Conservation (phyloP, 768 basidiomycete species). For the Panaeolus papilionaceus region DNA sequence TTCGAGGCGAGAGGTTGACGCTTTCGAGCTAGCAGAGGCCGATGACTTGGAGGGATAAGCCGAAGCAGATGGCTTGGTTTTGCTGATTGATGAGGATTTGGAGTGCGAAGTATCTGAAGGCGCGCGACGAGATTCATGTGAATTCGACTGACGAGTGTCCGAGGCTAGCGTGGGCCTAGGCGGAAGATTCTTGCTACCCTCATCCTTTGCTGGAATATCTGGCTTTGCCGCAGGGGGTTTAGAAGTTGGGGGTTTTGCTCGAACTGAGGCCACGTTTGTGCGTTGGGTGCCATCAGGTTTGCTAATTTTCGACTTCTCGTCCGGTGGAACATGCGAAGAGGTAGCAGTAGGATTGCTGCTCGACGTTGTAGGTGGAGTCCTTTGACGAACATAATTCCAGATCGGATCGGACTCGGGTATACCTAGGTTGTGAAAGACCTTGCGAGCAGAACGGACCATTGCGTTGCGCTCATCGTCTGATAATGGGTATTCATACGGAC, state of each 20-base stretch:
- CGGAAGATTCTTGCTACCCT: conserved; percentile 40
- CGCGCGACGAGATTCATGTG: conserved; percentile 12
- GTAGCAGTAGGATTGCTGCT: conserved; percentile 14
- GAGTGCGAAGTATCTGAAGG: conserved; percentile 3
- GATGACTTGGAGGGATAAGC: neutral
- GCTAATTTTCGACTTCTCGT: neutral
- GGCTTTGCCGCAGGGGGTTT: conserved; percentile 44
- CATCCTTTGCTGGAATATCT: conserved; percentile 56
- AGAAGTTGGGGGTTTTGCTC: neutral
- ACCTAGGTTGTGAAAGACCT: conserved; percentile 52
- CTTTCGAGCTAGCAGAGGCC: conserved; percentile 8
- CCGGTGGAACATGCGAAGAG: neutral
- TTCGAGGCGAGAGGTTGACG: conserved; percentile 11
- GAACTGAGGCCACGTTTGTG: conserved; percentile 55
- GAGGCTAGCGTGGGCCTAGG: neutral
- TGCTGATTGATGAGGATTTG: conserved; percentile 1
- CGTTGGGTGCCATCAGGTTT: conserved; percentile 5
- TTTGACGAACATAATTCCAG: conserved; percentile 61
- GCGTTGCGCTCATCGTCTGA: conserved; percentile 50
- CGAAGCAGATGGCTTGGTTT: conserved; percentile 10
- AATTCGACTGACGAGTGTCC: neutral
- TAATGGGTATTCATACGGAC: conserved; percentile 69
- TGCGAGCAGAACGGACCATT: conserved; percentile 60
- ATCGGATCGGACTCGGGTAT: conserved; percentile 65
- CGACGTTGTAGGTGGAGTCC: conserved; percentile 26